phyloP scores from a whole-genome alignment of 2,329 filamentous ascomycete genomes.

The Coniosporium tulheliwenetii region DNA sequence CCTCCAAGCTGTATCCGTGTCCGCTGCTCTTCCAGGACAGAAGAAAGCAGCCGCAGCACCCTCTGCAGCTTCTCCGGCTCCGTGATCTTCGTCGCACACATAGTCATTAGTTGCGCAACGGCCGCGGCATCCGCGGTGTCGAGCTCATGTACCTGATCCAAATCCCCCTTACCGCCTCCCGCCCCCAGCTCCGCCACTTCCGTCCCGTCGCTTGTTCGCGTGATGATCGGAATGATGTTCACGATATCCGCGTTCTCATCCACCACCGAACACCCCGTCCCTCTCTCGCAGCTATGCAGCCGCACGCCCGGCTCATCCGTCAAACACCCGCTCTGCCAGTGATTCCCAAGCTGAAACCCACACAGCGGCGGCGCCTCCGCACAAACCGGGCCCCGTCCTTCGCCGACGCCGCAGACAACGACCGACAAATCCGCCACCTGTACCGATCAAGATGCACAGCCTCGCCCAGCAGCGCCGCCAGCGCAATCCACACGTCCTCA shows the following conservation, averaged over 20 bases:
- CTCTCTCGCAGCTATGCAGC: constrained; percentile 77
- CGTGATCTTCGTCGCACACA: constrained; percentile 29
- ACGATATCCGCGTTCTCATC: constrained; percentile 39
- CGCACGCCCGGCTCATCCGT: constrained; percentile 46
- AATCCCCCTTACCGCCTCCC: constrained; percentile 64
- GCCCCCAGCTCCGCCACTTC: constrained; percentile 60
- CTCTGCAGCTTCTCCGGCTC: constrained; percentile 17
- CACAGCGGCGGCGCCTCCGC: constrained; percentile 52
- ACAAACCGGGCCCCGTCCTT: constrained; percentile 28
- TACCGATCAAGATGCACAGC: constrained; percentile 74
- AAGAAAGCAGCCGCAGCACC: constrained; percentile 19
- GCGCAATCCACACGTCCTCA: constrained; percentile 77
- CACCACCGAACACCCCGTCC: constrained; percentile 42
- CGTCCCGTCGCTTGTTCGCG: constrained; percentile 40
- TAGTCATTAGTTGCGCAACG: constrained; percentile 35
- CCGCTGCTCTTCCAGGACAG: constrained; percentile 6
- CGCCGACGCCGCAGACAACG: constrained; percentile 43
- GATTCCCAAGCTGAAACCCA: constrained; percentile 64
- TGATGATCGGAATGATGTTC: constrained; percentile 64
- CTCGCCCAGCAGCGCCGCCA: constrained; percentile 54
- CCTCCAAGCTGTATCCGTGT: constrained; percentile 8
- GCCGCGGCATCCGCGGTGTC: constrained; percentile 35
- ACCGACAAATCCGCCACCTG: constrained; percentile 32
- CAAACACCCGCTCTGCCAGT: constrained; percentile 52
- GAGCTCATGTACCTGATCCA: constrained; percentile 52